These are phyloP conservation scores for Beta lomatogona DNA, from an alignment of 179 eudicot genomes.

Conservation along the genomic window DNA sequence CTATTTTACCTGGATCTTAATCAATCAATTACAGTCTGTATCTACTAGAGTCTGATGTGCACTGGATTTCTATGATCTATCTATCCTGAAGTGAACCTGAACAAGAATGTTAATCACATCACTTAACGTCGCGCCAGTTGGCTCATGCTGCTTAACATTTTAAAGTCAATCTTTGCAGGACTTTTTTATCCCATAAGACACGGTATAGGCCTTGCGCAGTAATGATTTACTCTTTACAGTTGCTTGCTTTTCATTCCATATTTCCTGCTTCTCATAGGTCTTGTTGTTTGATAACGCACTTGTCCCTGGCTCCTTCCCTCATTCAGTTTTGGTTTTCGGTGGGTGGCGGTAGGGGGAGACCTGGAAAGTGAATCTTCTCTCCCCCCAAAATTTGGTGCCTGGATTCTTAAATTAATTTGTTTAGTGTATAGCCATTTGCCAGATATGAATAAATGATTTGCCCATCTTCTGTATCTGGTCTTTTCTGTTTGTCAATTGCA, in stretches of 20 bases:
- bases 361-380: not conserved
- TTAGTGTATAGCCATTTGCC: not conserved
- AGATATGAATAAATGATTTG: not conserved
- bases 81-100: not conserved
- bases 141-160: not conserved
- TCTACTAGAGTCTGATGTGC: not conserved
- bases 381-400: not conserved
- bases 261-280: no score
- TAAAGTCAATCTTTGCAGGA: not conserved
- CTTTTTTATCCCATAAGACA: not conserved
- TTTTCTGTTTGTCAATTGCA: not conserved
- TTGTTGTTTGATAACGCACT: not conserved
- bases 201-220: not conserved
- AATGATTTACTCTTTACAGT: not conserved
- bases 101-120: not conserved
- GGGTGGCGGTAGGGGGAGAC: not conserved
- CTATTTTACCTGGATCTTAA: not conserved
- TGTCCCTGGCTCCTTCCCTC: not conserved
- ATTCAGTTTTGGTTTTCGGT: not conserved
- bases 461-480: not conserved
- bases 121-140: not conserved
- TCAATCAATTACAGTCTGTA: not conserved
- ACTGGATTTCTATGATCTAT: not conserved
- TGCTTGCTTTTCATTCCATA: not conserved
- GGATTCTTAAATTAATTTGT: not conserved